A percentile compares a stretch with the other conserved stretches of the same genome.
Evolutionary conservation across 2,329 filamentous ascomycete species (phyloP).

Genomic region (Trichoderma hamatum): DNA sequence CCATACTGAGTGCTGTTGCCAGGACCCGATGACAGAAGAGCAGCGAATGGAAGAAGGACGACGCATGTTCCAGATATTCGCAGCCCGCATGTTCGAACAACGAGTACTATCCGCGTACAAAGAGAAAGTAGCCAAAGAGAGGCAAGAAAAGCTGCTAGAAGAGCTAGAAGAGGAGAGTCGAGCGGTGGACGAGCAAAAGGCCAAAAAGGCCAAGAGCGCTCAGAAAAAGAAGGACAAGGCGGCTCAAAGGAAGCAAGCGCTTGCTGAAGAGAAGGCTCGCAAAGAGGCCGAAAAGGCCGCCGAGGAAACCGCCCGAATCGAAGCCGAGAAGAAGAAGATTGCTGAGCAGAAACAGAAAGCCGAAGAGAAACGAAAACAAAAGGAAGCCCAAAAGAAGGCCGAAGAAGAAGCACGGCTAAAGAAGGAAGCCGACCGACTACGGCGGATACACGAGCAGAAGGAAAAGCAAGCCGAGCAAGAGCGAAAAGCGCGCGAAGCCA

Average conservation of each 20-base stretch:
- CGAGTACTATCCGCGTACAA: constrained; percentile 95
- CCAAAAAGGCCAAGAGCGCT: constrained; percentile 91
- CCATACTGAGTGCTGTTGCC: constrained; percentile 51
- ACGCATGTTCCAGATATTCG: constrained; percentile 99
- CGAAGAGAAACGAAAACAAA: constrained; percentile 90
- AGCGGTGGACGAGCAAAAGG: constrained; percentile 76
- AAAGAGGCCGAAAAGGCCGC: constrained; percentile 88
- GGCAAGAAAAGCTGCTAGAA: constrained; percentile 86
- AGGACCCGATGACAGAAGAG: constrained; percentile 97
- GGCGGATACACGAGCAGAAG: constrained; percentile 78
- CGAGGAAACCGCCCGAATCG: constrained; percentile 76
- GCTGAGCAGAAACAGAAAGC: constrained; percentile 81
- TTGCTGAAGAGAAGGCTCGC: constrained; percentile 87
- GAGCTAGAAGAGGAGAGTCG: constrained; percentile 86
- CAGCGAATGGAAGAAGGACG: constrained; percentile 98
- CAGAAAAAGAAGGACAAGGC: constrained; percentile 96
- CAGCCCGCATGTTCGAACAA: constrained; percentile 98
- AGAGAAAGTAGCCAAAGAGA: constrained; percentile 92
- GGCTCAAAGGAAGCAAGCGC: constrained; percentile 80
- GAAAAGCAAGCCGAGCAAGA: constrained; percentile 85
- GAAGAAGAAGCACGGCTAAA: constrained; percentile 84
- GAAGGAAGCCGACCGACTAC: constrained; percentile 83
- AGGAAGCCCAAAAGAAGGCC: constrained; percentile 85
- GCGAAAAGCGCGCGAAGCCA: constrained; percentile 67
- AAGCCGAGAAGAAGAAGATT: constrained; percentile 74